A percentile compares a stretch with the other conserved stretches of the same genome.
These are phyloP conservation scores for Veloporphyrellus conicus DNA, from an alignment of 1,284 basidiomycete genomes.

Conservation along the genomic window DNA sequence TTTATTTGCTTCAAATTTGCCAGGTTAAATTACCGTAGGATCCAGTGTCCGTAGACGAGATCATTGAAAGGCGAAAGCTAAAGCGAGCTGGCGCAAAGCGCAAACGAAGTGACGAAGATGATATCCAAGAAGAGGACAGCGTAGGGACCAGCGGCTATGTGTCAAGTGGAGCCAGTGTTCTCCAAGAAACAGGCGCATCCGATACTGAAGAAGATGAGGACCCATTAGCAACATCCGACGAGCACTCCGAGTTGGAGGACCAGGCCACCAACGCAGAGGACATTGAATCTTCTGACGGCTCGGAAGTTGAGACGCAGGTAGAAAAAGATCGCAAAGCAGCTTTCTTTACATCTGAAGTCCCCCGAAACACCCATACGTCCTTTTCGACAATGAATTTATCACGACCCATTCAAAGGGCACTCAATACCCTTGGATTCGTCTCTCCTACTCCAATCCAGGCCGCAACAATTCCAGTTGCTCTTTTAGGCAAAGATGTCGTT, in stretches of 20 bases:
- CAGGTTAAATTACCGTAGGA: slow-evolving; percentile 41
- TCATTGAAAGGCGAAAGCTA: slow-evolving; percentile 69
- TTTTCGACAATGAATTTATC: slow-evolving; percentile 88
- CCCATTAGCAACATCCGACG: slow-evolving; percentile 46
- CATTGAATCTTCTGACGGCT: slow-evolving; percentile 34
- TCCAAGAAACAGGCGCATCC: slow-evolving; percentile 35
- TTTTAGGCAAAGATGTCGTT: slow-evolving; percentile 92
- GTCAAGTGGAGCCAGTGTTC: slow-evolving; percentile 35
- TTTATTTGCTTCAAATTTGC: too few species aligned
- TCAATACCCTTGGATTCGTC: slow-evolving; percentile 77
- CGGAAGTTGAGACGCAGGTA: slow-evolving; percentile 40
- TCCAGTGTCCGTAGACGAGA: slow-evolving; percentile 87
- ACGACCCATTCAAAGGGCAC: slow-evolving; percentile 81
- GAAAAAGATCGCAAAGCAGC: slow-evolving; percentile 67
- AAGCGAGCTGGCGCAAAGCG: slow-evolving; percentile 48
- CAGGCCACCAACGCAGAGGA: slow-evolving; percentile 30
- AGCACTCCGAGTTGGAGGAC: slow-evolving; percentile 12
- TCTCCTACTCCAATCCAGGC: slow-evolving; percentile 95
- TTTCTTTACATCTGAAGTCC: slow-evolving; percentile 71
- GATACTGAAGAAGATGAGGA: slow-evolving; percentile 37
- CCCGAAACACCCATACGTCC: slow-evolving; percentile 52
- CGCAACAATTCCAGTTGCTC: slow-evolving; percentile 86
- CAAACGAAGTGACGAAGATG: slow-evolving; percentile 47
- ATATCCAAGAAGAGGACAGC: slow-evolving; percentile 37
- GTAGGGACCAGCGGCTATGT: slow-evolving; percentile 34